Evolutionary conservation across 768 basidiomycete species (phyloP).

Genomic region (Favolaschia claudopus): DNA sequence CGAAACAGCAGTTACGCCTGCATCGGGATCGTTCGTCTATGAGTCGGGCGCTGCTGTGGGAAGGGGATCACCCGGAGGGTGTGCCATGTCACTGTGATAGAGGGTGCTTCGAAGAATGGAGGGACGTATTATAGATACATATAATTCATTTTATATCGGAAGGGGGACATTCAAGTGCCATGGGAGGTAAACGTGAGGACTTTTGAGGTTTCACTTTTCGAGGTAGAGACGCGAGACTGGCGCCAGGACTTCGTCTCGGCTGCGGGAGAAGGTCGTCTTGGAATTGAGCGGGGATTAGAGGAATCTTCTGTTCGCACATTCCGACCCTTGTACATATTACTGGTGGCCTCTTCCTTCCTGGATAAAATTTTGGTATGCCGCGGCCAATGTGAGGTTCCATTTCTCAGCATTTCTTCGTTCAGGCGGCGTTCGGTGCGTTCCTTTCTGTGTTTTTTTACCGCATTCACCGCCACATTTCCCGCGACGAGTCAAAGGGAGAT

Average conservation of each 20-base stretch:
- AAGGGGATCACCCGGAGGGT: not conserved
- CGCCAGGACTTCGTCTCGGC: not conserved
- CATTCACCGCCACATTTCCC: conserved; percentile 17
- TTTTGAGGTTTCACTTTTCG: not conserved
- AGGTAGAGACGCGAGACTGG: not conserved
- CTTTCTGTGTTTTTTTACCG: no score
- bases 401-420: no score
- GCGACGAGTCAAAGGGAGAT: conserved; percentile 21
- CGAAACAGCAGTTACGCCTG: not conserved
- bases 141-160: conserved; percentile 15
- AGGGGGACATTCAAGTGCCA: not conserved
- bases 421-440: no score
- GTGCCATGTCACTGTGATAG: conserved; percentile 3
- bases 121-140: conserved; percentile 2
- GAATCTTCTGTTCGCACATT: not conserved
- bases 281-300: not conserved
- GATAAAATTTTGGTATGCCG: no score
- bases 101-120: conserved; percentile 22
- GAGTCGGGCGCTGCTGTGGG: not conserved
- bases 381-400: no score
- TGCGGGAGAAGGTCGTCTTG: not conserved
- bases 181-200: not conserved
- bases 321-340: no score
- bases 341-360: no score
- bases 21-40: not conserved